Conservation (phyloP, 163 green algal genomes). For the Scenedesmus sp. region DNA sequence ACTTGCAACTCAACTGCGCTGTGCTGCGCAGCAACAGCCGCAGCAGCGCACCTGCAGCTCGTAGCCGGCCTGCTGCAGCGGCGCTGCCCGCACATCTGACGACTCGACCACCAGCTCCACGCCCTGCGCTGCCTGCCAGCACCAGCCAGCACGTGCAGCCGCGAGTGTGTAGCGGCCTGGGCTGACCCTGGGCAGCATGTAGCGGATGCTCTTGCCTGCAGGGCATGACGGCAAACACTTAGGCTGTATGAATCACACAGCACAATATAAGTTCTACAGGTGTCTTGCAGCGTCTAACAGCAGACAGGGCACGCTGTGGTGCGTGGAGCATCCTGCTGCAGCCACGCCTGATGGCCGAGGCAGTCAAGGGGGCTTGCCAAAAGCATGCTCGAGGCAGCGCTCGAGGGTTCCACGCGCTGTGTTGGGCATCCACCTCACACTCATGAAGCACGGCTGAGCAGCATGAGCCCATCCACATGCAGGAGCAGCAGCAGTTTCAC, state of each 20-base stretch:
- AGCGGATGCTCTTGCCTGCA: neutral
- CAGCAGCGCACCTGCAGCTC: conserved; percentile 25
- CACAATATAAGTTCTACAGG: too few relatives aligned
- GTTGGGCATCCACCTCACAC: too few relatives aligned
- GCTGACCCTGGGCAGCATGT: neutral
- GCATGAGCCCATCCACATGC: neutral
- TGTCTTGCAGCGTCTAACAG: too few relatives aligned
- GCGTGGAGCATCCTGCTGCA: too few relatives aligned
- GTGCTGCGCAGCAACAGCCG: neutral
- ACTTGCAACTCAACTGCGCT: neutral
- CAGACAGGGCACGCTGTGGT: too few relatives aligned
- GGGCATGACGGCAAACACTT: too few relatives aligned
- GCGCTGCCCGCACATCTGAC: conserved; percentile 24
- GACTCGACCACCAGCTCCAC: neutral
- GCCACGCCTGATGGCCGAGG: too few relatives aligned
- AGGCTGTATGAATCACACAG: too few relatives aligned
- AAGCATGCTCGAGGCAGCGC: too few relatives aligned
- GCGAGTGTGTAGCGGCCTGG: conserved; percentile 19
- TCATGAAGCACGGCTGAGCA: too few relatives aligned
- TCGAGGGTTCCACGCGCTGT: too few relatives aligned
- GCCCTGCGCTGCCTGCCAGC: conserved; percentile 15
- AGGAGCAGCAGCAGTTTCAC: neutral
- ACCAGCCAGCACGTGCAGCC: conserved; percentile 15
- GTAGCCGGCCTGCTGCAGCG: conserved; percentile 27
- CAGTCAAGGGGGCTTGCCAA: too few relatives aligned